Percentiles rank a stretch among this genome's conserved stretches.
phyloP scores from a whole-genome alignment of 805 yeast genomes.

The Saturnispora quitensis region DNA sequence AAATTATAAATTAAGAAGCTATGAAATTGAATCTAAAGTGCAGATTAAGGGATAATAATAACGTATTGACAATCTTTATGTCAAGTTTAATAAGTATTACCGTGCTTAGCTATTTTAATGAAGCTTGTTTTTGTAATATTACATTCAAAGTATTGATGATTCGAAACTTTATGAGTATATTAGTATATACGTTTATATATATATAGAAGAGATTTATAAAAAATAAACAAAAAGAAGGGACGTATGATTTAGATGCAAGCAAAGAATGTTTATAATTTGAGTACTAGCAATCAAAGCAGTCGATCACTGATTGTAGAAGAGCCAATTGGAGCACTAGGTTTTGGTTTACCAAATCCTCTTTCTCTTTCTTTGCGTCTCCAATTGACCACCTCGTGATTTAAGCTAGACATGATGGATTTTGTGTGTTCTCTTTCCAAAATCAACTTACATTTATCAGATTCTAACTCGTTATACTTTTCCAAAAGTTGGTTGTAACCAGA shows the following conservation, averaged over 20 bases:
- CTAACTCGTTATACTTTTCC: conserved; percentile 11
- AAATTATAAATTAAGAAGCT: too few species aligned
- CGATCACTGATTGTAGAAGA: conserved; percentile 3
- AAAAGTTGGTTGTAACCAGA: conserved; percentile 3
- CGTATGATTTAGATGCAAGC: neutral
- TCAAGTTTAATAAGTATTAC: too few species aligned
- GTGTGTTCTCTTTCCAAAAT: conserved; percentile 20
- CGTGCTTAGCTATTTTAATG: neutral
- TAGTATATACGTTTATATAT: neutral
- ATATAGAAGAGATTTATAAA: neutral
- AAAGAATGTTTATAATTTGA: neutral
- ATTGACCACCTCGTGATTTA: conserved; percentile 16
- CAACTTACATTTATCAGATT: conserved; percentile 17
- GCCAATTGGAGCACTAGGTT: neutral
- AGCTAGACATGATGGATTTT: conserved; percentile 19
- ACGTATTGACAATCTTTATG: too few species aligned
- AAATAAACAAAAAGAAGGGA: neutral
- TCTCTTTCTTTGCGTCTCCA: conserved; percentile 15
- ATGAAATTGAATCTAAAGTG: neutral
- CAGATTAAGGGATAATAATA: too few species aligned
- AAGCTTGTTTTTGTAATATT: neutral
- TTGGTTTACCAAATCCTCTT: neutral
- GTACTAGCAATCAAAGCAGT: neutral
- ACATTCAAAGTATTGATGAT: neutral
- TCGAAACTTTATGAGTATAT: neutral